phyloP scores from a whole-genome alignment of 176 grass and related monocot genomes.

The Canna indica region DNA sequence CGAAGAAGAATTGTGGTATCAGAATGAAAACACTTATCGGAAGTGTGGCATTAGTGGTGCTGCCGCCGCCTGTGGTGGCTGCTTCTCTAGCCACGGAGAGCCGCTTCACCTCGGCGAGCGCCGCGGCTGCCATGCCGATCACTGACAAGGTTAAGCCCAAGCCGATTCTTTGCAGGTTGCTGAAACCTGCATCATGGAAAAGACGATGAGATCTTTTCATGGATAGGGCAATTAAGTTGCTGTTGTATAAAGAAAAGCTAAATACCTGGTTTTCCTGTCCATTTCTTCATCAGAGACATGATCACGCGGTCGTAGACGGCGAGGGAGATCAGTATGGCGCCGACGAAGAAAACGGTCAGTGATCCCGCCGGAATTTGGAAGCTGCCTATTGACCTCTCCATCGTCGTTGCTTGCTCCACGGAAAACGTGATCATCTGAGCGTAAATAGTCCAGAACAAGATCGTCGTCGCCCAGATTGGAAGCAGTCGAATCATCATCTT shows the following conservation, averaged over 20 bases:
- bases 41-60: conserved; percentile 15
- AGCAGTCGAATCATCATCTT: conserved; percentile 74
- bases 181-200: conserved; percentile 32
- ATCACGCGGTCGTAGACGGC: conserved; percentile 58
- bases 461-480: conserved; percentile 79
- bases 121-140: conserved; percentile 46
- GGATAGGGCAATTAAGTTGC: too few species aligned
- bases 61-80: not conserved
- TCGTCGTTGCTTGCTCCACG: conserved; percentile 76
- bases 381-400: conserved; percentile 46
- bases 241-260: too few species aligned
- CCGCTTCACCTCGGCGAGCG: conserved; percentile 37
- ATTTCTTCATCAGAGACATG: conserved; percentile 45
- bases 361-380: conserved; percentile 69
- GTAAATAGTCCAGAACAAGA: conserved; percentile 87
- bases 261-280: conserved; percentile 30
- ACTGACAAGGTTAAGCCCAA: conserved; percentile 50
- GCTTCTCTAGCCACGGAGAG: conserved; percentile 23
- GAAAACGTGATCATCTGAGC: conserved; percentile 89
- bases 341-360: conserved; percentile 64
- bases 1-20: conserved; percentile 69
- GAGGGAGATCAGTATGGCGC: conserved; percentile 53
- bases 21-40: conserved; percentile 61
- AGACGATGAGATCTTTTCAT: too few species aligned
- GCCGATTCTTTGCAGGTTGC: conserved; percentile 62